Conservation (phyloP, 768 basidiomycete species). For the Mycena albidolilacea region DNA sequence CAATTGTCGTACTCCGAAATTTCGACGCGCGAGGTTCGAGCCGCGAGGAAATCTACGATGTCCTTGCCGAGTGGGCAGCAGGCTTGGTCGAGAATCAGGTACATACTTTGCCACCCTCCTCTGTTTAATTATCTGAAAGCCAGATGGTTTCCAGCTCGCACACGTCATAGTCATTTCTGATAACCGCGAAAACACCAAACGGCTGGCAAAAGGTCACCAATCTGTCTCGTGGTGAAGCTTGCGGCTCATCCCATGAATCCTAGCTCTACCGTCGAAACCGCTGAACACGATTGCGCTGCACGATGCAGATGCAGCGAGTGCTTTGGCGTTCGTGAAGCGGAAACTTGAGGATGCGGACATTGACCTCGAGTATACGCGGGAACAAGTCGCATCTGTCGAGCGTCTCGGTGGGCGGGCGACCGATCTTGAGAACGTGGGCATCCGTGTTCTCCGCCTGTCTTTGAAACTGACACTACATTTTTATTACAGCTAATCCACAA, state of each 20-base stretch:
- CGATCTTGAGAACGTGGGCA: constrained; percentile 85
- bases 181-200: constrained; percentile 88
- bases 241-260: not conserved
- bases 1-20: constrained; percentile 87
- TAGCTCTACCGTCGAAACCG: constrained; percentile 89
- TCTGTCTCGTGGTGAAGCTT: not conserved
- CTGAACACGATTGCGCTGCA: constrained; percentile 83
- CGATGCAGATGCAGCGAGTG: constrained; percentile 88
- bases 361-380: constrained; percentile 65
- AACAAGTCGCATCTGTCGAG: constrained; percentile 73
- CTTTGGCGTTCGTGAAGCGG: constrained; percentile 85
- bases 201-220: constrained; percentile 80
- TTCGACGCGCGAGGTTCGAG: constrained; percentile 70
- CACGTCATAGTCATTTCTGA: constrained; percentile 95
- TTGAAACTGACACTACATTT: constrained; percentile 1
- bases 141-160: constrained; percentile 71
- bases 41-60: constrained; percentile 80
- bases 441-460: not conserved
- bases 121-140: not conserved
- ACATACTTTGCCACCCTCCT: constrained; percentile 25
- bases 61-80: constrained; percentile 89
- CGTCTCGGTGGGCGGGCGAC: constrained; percentile 92
- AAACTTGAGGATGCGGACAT: constrained; percentile 77
- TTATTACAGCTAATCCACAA: constrained; percentile 83
- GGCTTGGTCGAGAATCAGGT: constrained; percentile 87